A percentile compares a stretch with the other conserved stretches of the same genome.
Conservation (phyloP, 2,329 filamentous ascomycete species). For the Verticillium dahliae region DNA sequence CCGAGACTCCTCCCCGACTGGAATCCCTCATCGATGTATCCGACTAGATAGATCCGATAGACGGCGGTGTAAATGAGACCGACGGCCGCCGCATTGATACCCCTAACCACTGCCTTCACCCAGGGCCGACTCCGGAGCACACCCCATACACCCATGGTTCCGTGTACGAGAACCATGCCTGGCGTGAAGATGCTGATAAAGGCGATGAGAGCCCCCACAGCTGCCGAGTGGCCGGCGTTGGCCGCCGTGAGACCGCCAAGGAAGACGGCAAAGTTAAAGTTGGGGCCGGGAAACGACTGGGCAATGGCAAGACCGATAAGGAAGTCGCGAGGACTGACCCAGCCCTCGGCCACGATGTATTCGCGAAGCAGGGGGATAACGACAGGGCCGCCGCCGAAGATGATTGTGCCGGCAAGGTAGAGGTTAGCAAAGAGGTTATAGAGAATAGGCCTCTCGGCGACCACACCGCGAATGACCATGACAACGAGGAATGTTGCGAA, state of each 20-base stretch:
- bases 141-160: constrained; percentile 49
- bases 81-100: constrained; percentile 54
- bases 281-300: constrained; percentile 55
- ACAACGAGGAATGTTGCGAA: constrained; percentile 49
- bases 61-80: constrained; percentile 59
- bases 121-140: constrained; percentile 35
- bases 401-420: constrained; percentile 66
- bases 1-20: constrained; percentile 44
- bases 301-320: constrained; percentile 66
- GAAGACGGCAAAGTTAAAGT: constrained; percentile 45
- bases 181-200: constrained; percentile 47
- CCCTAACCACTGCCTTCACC: constrained; percentile 43
- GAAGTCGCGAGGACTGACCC: constrained; percentile 66
- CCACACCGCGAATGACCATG: constrained; percentile 42
- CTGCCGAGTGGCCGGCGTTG: constrained; percentile 25
- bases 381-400: constrained; percentile 58
- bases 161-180: constrained; percentile 40
- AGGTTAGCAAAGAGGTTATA: constrained; percentile 65
- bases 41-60: constrained; percentile 57
- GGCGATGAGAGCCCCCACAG: constrained; percentile 42
- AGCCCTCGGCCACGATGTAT: constrained; percentile 60
- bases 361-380: constrained; percentile 58
- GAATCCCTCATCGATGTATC: constrained; percentile 44
- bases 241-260: constrained; percentile 44
- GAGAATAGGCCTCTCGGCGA: constrained; percentile 26